phyloP scores from a whole-genome alignment of 1,284 basidiomycete genomes.

The Tilletia walkeri region DNA sequence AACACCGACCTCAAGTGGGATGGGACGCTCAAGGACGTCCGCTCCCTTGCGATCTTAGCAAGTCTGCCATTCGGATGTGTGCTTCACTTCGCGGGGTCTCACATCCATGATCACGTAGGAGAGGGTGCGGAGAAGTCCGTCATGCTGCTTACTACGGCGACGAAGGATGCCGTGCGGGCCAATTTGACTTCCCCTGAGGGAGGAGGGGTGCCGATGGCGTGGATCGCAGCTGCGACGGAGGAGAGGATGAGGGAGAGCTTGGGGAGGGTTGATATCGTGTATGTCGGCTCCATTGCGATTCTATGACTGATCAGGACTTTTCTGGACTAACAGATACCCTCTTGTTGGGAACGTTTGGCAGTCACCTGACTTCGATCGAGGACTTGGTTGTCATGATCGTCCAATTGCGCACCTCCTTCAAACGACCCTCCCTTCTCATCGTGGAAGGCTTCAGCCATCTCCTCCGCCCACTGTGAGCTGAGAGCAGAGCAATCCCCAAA shows the following conservation, averaged over 20 bases:
- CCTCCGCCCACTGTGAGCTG: neutral
- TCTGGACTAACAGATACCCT: neutral
- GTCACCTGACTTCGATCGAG: neutral
- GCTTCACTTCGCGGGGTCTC: neutral
- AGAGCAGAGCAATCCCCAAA: neutral
- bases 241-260: neutral
- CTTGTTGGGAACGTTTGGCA: neutral
- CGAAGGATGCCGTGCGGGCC: neutral
- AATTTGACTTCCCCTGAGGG: neutral
- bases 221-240: neutral
- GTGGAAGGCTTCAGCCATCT: neutral
- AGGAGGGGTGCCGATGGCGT: neutral
- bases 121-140: neutral
- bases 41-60: neutral
- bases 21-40: neutral
- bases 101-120: neutral
- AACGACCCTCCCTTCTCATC: neutral
- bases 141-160: neutral
- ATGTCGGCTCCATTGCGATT: neutral
- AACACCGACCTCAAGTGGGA: neutral
- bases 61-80: neutral
- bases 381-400: neutral
- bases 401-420: neutral
- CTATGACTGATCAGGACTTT: neutral
- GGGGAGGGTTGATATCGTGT: neutral